phyloP scores from a whole-genome alignment of 2,329 filamentous ascomycete genomes.

The Leptographium radiaticola region DNA sequence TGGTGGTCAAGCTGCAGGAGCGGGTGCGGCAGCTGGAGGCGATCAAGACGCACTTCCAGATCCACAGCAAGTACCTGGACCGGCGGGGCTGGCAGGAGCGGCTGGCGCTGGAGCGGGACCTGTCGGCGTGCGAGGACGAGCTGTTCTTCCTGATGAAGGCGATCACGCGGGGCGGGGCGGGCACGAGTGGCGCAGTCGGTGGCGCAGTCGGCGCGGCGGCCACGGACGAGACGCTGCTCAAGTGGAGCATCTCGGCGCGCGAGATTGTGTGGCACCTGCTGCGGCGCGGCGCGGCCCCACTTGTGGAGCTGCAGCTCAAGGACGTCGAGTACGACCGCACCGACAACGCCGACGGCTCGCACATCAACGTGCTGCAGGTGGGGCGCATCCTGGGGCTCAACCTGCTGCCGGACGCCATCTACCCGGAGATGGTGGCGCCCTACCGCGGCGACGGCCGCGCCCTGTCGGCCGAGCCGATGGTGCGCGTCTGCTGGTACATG shows the following conservation, averaged over 20 bases:
- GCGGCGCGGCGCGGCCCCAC: slow-evolving; percentile 69
- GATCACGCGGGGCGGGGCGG: slow-evolving; percentile 77
- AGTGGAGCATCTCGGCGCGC: slow-evolving; percentile 86
- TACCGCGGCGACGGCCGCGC: slow-evolving; percentile 54
- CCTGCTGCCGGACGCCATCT: slow-evolving; percentile 76
- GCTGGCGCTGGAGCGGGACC: slow-evolving; percentile 74
- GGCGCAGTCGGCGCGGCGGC: slow-evolving; percentile 45
- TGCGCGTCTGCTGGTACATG: slow-evolving; percentile 95
- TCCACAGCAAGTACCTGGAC: slow-evolving; percentile 78
- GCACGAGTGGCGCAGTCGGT: slow-evolving; percentile 11
- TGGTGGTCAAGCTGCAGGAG: slow-evolving; percentile 83
- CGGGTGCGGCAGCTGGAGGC: slow-evolving; percentile 88
- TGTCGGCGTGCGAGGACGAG: slow-evolving; percentile 86
- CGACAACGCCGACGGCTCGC: slow-evolving; percentile 93
- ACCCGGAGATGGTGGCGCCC: slow-evolving; percentile 89
- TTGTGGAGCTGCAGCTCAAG: slow-evolving; percentile 86
- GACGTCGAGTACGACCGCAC: slow-evolving; percentile 89
- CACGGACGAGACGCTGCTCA: slow-evolving; percentile 43
- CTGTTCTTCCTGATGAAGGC: slow-evolving; percentile 99
- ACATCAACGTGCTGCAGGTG: slow-evolving; percentile 83
- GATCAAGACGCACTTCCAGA: slow-evolving; percentile 92
- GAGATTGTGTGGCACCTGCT: slow-evolving; percentile 98
- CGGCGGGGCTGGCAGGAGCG: slow-evolving; percentile 85
- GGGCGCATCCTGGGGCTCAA: slow-evolving; percentile 83
- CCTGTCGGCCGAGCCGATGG: slow-evolving; percentile 49